Base-by-base conservation (phyloP, 768 basidiomycete genomes). In the Glaciozyma martinii region DNA sequence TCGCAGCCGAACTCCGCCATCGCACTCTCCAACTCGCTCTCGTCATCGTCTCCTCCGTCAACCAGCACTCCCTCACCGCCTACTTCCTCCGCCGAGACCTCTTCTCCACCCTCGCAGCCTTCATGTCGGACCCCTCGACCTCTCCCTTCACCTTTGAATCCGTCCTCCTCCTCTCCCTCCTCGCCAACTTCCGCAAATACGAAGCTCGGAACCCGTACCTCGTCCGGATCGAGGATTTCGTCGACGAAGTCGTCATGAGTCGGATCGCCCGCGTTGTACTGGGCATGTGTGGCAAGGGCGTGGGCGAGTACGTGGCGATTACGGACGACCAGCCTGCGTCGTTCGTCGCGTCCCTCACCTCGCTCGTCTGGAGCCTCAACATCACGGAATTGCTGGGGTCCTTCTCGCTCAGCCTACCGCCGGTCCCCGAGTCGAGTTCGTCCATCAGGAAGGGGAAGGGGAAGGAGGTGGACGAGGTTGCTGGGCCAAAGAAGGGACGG, bases 31-130 rank as follows among this genome's bases (percentile, higher is more conserved):
- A 62, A 18, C 65, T 73, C 50, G 64, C 70, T 1, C 65, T 70
- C 23, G 27, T 66, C 23, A 13, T 70, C 42, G 72, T 71, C 43
- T 25, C 63, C 1, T 55, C 60, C 15, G 63, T 70, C 59, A 56
- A 59, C 44, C 59, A 47, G 46, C 50, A n/a, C 50, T 52, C 29
- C 50, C 50, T 52, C 15, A 47, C 46, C 46, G 62, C 71, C 44
- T 72, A 67, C 63, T 74, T 74, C 60, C 67, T 74, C 21, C 71
- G 73, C 13, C 68, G 73, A 23, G 71, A 74, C 66, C 62, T 72
- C 32, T 74, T 73, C 62, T 60, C 64, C n/a, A 65, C 63, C 10
- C 60, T 73, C 57, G 60, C 63, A 43, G 57, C 57, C 47, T 71
- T 72, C 61, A 60, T 66, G 59, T 33, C 55, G 29, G 44, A 66